Evolutionary conservation across 2,329 filamentous ascomycete genomes (phyloP), one percentile per base, ranked within the genome.

Genomic region (Nannizziopsis arthrosporioides): DNA sequence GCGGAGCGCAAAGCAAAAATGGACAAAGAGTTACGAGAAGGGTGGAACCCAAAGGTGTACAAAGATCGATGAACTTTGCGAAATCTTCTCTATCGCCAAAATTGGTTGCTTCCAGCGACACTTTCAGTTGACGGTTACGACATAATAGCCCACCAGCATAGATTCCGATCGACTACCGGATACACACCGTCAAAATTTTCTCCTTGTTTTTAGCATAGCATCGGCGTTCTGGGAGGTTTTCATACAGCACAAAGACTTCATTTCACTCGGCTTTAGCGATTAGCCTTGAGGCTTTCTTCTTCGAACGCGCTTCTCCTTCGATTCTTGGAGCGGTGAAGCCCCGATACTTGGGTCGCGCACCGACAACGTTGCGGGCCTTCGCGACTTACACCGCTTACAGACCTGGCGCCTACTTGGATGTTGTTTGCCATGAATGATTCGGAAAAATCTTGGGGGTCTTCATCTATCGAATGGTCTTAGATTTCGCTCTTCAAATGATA

Each of bases 21-120:
- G 59, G 87, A 94, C 61, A 81, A 82, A 48, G 88, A 94, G 67
- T 60, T 84, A 47, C 80, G 83, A 63, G 82, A 87, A 54, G 92
- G 90, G 0, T 95, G 87, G 81, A 93, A 89, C 65, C 92, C 90
- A 51, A 95, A 94, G 74, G 73, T 95, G 51, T 95, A 92, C 69
- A 93, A 93, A 72, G 85, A 93, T 65, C 76, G 80, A 75, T 84
- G 63, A 65, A 42, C 17, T 32, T 39, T 27, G 11, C 34, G 17
- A n/a, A 34, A 37, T 37, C 39, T 18, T 9, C 22, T 27, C 22
- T 27, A 27, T 27, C 22, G 22, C 7, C 22, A 7, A 27, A n/a
- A 7, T 7, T 27, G 22, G 22, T 7, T 27, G 22, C 22, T 3
- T 27, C 7, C 7, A 27, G 22, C 22, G 7, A 7, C 22, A 27